phyloP scores from a whole-genome alignment of 140 eudicot species.

The Erigeron philadelphicus region DNA sequence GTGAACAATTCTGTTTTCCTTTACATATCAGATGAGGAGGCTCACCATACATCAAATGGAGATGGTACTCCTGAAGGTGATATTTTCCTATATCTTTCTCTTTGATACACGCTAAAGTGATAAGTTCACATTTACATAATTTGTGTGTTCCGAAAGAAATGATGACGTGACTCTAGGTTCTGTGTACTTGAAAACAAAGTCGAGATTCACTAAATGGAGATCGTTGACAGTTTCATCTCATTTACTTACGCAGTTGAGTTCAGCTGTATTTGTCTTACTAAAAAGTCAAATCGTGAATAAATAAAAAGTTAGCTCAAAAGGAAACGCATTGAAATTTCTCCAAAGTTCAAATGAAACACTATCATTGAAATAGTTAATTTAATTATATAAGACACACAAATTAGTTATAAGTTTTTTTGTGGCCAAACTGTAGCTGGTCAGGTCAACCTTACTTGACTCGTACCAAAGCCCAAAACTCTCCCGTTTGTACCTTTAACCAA shows the following conservation, averaged over 20 bases:
- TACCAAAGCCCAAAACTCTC: neutral
- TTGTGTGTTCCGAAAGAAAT: neutral
- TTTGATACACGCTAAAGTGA: constrained; percentile 2
- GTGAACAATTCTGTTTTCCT: constrained; percentile 61
- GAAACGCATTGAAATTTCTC: no score
- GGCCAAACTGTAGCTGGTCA: neutral
- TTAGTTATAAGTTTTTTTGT: no score
- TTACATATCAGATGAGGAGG: constrained; percentile 46
- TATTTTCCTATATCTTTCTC: constrained; percentile 4
- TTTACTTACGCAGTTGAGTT: no score
- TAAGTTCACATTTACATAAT: neutral
- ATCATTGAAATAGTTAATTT: no score
- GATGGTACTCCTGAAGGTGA: constrained; percentile 42
- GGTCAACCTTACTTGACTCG: neutral
- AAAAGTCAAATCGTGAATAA: no score
- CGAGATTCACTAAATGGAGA: constrained; percentile 1
- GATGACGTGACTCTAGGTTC: neutral
- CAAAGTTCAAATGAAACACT: no score
- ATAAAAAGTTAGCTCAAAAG: no score
- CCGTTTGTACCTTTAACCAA: neutral
- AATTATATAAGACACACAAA: neutral
- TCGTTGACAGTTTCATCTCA: neutral
- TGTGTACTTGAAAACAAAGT: constrained; percentile 3
- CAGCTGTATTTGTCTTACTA: no score
- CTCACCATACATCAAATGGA: constrained; percentile 31